These are phyloP conservation scores for Trifolium subterraneum DNA, from an alignment of 306 rosid genomes.

Conservation along the genomic window DNA sequence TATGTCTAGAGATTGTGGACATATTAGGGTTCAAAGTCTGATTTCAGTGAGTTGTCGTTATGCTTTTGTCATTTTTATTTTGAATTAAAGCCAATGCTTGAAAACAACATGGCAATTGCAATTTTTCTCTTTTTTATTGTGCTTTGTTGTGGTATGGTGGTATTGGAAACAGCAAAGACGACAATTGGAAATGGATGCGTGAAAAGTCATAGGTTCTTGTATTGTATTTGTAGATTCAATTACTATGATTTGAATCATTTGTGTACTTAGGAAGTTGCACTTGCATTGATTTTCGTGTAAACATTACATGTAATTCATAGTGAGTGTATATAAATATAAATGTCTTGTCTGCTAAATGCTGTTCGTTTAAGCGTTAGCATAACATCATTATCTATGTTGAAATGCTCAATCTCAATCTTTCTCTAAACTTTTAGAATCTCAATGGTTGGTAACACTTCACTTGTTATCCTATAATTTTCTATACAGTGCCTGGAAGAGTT, in stretches of 20 bases:
- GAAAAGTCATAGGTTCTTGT: background rate
- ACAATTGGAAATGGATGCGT: background rate
- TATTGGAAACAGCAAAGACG: background rate
- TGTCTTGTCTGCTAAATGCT: background rate
- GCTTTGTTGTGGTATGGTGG: background rate
- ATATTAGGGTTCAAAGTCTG: conserved; percentile 33
- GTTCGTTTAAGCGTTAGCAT: background rate
- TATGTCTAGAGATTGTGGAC: conserved; percentile 30
- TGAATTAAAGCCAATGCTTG: conserved; percentile 34
- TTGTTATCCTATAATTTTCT: conserved; percentile 21
- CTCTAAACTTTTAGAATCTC: conserved; percentile 12
- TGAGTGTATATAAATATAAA: background rate
- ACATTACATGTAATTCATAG: conserved; percentile 6
- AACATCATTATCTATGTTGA: background rate
- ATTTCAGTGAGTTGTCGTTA: background rate
- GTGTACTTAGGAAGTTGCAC: conserved; percentile 7
- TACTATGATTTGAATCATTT: conserved; percentile 18
- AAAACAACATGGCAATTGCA: conserved; percentile 8
- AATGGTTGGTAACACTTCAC: conserved; percentile 15
- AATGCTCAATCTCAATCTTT: conserved; percentile 7
- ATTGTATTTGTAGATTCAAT: background rate
- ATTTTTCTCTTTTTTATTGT: background rate
- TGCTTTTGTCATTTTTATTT: conserved; percentile 24
- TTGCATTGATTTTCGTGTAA: conserved; percentile 7
- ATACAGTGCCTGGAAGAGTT: conserved; percentile 88